Evolutionary conservation across 768 basidiomycete species (phyloP), one percentile per base, ranked within the genome.

Genomic region (Auricularia heimuer): DNA sequence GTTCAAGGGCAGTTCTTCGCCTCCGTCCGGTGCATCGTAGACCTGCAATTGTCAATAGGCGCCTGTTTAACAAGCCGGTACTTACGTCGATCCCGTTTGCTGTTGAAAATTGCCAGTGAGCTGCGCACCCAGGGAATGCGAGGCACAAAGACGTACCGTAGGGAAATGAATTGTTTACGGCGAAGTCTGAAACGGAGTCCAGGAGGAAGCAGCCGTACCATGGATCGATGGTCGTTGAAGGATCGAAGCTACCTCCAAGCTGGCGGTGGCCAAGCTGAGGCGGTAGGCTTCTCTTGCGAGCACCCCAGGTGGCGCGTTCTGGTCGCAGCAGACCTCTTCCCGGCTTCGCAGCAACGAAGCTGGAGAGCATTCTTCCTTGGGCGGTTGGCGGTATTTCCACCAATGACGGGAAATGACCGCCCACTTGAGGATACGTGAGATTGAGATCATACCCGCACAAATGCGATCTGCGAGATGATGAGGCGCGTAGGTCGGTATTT

Each of bases 401-500:
- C 24, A 69, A 67, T 29, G 72, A 66, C 10, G 85, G 83, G 61
- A 89, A 80, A 45, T 75, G 72, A 36, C 78, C 80, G n/a, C 65
- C 65, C 18, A 76, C 76, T 71, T 89, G 85, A 1, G 89, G 89
- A 67, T 90, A 90, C 21, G 85, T 82, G 18, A 91, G 75, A 70
- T 83, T 85, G 34, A 90, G 71, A 69, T 90, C 78, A 70, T 82
- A 87, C 16, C 83, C 82, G 70, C 89, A 91, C 33, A 88, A 76
- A 47, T 81, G 77, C 33, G 78, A 73, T 72, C 87, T 51, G 44
- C 37, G 24, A 39, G 29, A 24, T 34, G 3, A 24, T 14, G n/a
- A 8, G 62, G 44, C 34, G 39, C n/a, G 10, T 14, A 34, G 62
- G 6, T n/a, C 62, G 54, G 2, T 21, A 7, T 33, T n/a, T 7